Evolutionary conservation across 2,329 filamentous ascomycete genomes (phyloP), one percentile per base, ranked within the genome.

Genomic region (Ophiostoma tasmaniense): DNA sequence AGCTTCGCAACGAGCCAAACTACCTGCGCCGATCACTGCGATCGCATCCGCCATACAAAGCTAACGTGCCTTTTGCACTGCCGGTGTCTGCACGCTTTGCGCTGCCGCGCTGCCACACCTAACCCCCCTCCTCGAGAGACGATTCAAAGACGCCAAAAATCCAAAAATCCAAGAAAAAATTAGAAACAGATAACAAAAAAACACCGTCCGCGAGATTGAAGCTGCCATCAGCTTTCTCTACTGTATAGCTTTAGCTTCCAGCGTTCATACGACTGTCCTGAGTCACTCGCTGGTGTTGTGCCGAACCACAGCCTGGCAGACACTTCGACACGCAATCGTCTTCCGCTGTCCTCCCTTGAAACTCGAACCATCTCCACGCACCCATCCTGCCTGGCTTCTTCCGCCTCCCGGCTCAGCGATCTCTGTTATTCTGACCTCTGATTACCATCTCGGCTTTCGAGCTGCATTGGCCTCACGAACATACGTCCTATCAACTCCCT

Each of bases 271-370:
- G 22, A 25, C 50, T 25, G n/a, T 25, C 50, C 22, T 55, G n/a
- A 55, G n/a, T 33, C 55, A 14, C 25, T 61, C 55, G 55, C 25
- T 61, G 55, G 11, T 25, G 5, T 6, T 61, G 55, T 61, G 55
- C 55, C n/a, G n/a, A 55, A 25, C 17, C n/a, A 22, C 50, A n/a
- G 22, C 50, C 14, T 55, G 50, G 22, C 22, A 55, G 50, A 55
- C 50, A n/a, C 50, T 55, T 61, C 25, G 55, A 61, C 55, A 61
- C 55, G 22, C 50, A 55, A 55, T 55, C 50, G 50, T 61, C 55
- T 61, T 30, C 55, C 55, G 22, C 30, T 55, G 50, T 8, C 50
- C 55, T 61, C 55, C 55, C 55, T 61, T 61, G 55, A 61, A 61
- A 33, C 55, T 61, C 55, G 55, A 61, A 30, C 13, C 3, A 61